Percentiles rank a stretch among this genome's conserved stretches.
These are phyloP conservation scores for Sugiyamaella lignohabitans DNA, from an alignment of 805 yeast genomes.

Conservation along the genomic window DNA sequence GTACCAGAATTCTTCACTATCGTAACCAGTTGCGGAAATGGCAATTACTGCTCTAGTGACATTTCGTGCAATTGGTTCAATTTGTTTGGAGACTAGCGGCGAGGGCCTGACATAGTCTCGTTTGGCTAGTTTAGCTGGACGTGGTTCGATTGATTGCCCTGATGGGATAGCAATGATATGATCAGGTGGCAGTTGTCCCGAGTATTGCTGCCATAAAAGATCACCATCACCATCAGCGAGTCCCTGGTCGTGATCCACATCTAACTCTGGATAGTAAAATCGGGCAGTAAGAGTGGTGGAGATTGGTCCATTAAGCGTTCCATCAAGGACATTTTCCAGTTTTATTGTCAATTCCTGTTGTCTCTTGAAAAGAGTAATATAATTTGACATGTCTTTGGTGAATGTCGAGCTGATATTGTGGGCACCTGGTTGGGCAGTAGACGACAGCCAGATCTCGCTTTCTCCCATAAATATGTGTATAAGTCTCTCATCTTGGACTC, in stretches of 20 bases:
- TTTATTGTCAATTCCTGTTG: slow-evolving; percentile 44
- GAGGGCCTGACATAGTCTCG: not conserved
- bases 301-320: slow-evolving; percentile 28
- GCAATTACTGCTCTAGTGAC: slow-evolving; percentile 55
- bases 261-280: slow-evolving; percentile 9
- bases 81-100: slow-evolving; percentile 2
- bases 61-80: slow-evolving; percentile 37
- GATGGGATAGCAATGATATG: not conserved
- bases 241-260: not conserved
- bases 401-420: slow-evolving; percentile 36
- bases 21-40: slow-evolving; percentile 66
- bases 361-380: slow-evolving; percentile 42
- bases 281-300: slow-evolving; percentile 10
- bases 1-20: slow-evolving; percentile 83
- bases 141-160: not conserved
- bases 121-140: no score
- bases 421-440: slow-evolving; percentile 66
- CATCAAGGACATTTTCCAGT: slow-evolving; percentile 52
- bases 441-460: slow-evolving; percentile 72
- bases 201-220: not conserved
- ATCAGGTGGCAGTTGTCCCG: slow-evolving; percentile 1
- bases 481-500: slow-evolving; percentile 35
- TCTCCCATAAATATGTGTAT: slow-evolving; percentile 38
- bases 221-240: not conserved
- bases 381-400: slow-evolving; percentile 60